phyloP scores from a whole-genome alignment of 805 yeast genomes.

The Barnettozyma pratensis region DNA sequence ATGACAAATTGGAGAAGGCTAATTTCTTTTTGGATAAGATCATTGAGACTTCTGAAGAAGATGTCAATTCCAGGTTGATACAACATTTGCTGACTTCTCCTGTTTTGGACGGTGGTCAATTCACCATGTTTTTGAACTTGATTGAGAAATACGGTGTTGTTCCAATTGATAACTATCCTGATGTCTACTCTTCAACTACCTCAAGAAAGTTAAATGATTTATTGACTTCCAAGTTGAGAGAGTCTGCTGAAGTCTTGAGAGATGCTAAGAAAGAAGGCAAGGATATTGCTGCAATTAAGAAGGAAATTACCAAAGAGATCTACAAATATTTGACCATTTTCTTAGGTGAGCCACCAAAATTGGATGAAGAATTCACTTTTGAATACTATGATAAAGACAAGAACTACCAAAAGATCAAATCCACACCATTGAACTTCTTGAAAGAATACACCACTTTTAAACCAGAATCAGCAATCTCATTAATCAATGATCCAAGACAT shows the following conservation, averaged over 20 bases:
- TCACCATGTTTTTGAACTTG: constrained; percentile 74
- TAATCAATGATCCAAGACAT: constrained; percentile 82
- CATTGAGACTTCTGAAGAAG: constrained; percentile 60
- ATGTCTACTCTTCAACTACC: constrained; percentile 49
- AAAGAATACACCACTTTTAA: constrained; percentile 46
- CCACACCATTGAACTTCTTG: constrained; percentile 67
- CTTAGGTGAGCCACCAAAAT: constrained; percentile 76
- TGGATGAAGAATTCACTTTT: constrained; percentile 65
- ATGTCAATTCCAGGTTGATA: constrained; percentile 64
- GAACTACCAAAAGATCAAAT: constrained; percentile 39
- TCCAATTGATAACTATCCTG: constrained; percentile 72
- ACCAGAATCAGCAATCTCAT: constrained; percentile 49
- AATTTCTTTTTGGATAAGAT: constrained; percentile 76
- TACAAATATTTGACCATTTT: constrained; percentile 63
- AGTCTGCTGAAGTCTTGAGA: constrained; percentile 69
- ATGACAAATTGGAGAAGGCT: constrained; percentile 82
- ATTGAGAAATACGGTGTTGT: constrained; percentile 78
- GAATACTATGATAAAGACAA: constrained; percentile 70
- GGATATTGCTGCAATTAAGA: constrained; percentile 29
- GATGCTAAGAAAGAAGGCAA: constrained; percentile 11
- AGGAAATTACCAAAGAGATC: constrained; percentile 54
- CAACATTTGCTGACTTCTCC: constrained; percentile 64
- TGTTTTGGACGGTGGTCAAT: constrained; percentile 82
- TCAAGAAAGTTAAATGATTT: constrained; percentile 51
- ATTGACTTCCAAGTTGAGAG: constrained; percentile 67